Conservation (phyloP, 257 asterid genomes). For the Schizonepeta tenuifolia region DNA sequence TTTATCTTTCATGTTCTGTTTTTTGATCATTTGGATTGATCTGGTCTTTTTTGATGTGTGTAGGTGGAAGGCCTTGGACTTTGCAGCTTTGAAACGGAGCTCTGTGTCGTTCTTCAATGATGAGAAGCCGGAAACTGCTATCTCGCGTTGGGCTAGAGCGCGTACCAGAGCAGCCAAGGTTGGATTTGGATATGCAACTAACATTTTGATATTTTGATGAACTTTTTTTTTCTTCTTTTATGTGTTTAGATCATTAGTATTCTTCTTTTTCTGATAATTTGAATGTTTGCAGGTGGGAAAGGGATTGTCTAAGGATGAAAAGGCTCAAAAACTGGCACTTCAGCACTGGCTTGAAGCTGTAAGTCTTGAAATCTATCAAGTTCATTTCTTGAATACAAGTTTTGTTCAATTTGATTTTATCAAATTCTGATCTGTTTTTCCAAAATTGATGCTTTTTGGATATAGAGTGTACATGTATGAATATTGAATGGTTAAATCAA, state of each 20-base stretch:
- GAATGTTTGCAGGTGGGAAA: constrained; percentile 75
- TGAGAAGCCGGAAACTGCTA: constrained; percentile 85
- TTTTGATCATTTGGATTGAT: constrained; percentile 27
- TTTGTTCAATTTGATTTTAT: not conserved
- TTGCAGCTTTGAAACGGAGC: constrained; percentile 78
- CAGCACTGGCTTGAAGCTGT: constrained; percentile 99
- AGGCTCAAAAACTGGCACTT: constrained; percentile 88
- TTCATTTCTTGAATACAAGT: not conserved
- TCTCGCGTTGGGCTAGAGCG: constrained; percentile 96
- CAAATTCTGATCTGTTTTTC: not conserved
- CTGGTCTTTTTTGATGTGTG: constrained; percentile 14
- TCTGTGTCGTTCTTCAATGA: constrained; percentile 81
- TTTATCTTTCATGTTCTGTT: not conserved
- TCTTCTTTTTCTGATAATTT: not conserved
- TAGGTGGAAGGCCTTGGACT: constrained; percentile 98
- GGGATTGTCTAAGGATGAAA: constrained; percentile 93
- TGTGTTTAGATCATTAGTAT: not conserved
- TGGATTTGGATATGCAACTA: not conserved
- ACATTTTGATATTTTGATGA: constrained; percentile 3
- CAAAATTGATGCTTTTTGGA: not conserved
- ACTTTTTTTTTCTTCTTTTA: not conserved
- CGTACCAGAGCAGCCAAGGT: constrained; percentile 93
- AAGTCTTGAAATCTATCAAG: constrained; percentile 35
- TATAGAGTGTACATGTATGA: not conserved
- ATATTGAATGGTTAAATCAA: not conserved